Evolutionary conservation across 371 early-diverging fungal species (phyloP).

Genomic region (Mucor indicus): DNA sequence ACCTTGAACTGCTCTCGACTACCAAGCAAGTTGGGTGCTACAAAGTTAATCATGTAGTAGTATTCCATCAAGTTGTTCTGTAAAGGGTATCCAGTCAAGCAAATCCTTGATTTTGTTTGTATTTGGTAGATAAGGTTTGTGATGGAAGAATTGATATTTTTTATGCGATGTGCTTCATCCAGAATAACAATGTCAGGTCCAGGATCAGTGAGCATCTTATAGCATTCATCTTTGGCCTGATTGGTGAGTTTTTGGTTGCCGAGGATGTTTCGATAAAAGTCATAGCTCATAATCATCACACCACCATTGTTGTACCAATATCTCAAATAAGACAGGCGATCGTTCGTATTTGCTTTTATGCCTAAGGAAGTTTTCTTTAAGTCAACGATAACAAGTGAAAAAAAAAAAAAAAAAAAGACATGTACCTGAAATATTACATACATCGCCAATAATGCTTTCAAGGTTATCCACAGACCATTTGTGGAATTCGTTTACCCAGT

Average conservation of each 20-base stretch:
- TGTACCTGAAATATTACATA: slow-evolving; percentile 30
- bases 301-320: slow-evolving; percentile 63
- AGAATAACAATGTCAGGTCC: slow-evolving; percentile 74
- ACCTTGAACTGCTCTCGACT: slow-evolving; percentile 49
- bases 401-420: too few relatives aligned
- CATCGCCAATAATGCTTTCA: slow-evolving; percentile 20
- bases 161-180: slow-evolving; percentile 89
- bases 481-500: slow-evolving; percentile 76
- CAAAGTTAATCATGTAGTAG: slow-evolving; percentile 73
- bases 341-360: not conserved
- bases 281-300: slow-evolving; percentile 67
- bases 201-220: slow-evolving; percentile 41
- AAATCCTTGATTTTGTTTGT: slow-evolving; percentile 60
- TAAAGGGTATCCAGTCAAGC: slow-evolving; percentile 86
- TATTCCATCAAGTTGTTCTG: slow-evolving; percentile 79
- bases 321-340: slow-evolving; percentile 21
- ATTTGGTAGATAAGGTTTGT: slow-evolving; percentile 40
- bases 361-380: not conserved
- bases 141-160: slow-evolving; percentile 56
- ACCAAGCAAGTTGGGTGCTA: slow-evolving; percentile 63
- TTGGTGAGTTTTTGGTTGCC: not conserved
- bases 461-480: slow-evolving; percentile 58
- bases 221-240: slow-evolving; percentile 12
- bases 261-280: slow-evolving; percentile 48
- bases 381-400: not conserved